These are phyloP conservation scores for Saccharomycopsis crataegensis DNA, from an alignment of 1,139 yeast species.

Conservation along the genomic window DNA sequence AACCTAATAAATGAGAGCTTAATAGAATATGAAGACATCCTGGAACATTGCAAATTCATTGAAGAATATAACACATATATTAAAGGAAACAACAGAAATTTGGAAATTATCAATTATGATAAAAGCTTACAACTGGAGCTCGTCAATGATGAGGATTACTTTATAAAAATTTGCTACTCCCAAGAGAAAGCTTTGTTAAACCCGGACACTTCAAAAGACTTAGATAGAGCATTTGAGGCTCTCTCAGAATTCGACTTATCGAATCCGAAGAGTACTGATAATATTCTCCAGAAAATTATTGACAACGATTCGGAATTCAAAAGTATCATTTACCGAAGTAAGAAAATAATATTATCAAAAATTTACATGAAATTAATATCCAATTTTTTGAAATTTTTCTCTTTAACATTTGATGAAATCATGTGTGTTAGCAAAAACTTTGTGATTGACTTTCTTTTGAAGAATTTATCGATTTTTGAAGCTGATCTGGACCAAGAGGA, in stretches of 20 bases:
- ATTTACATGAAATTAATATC: slow-evolving; percentile 16
- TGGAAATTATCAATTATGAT: not conserved
- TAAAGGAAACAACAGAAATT: not conserved
- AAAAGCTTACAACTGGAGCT: slow-evolving; percentile 5
- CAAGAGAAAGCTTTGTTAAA: slow-evolving; percentile 8
- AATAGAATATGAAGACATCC: slow-evolving; percentile 1
- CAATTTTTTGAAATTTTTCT: slow-evolving; percentile 10
- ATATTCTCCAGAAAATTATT: slow-evolving; percentile 12
- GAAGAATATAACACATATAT: not conserved
- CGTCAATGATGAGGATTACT: slow-evolving; percentile 15
- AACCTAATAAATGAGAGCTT: not conserved
- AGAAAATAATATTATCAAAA: slow-evolving; percentile 13
- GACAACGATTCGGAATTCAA: slow-evolving; percentile 17
- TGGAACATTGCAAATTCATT: slow-evolving; percentile 1
- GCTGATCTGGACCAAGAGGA: slow-evolving; percentile 6
- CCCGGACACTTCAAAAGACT: slow-evolving; percentile 15
- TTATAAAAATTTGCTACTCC: slow-evolving; percentile 7
- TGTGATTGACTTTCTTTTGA: slow-evolving; percentile 11
- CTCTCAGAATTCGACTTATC: slow-evolving; percentile 11
- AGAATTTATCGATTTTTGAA: slow-evolving; percentile 17
- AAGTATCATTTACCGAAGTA: slow-evolving; percentile 5
- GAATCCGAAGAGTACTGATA: slow-evolving; percentile 5
- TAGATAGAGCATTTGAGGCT: slow-evolving; percentile 9
- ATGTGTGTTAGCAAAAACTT: slow-evolving; percentile 12
- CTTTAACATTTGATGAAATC: slow-evolving; percentile 15